Conservation (phyloP, 2,329 filamentous ascomycete species). For the Venturia asperata region DNA sequence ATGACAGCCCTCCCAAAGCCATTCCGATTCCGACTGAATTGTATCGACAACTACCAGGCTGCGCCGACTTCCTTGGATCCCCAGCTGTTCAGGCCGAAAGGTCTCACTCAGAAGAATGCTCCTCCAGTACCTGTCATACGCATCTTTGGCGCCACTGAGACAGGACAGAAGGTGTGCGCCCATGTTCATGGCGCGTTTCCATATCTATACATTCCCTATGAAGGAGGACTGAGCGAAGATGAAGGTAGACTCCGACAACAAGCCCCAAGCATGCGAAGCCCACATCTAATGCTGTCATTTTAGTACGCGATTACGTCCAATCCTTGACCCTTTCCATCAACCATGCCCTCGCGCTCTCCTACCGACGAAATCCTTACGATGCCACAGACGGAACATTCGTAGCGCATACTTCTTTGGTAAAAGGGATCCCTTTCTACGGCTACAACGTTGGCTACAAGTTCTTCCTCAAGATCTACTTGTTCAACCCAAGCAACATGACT, state of each 20-base stretch:
- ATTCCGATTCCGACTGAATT: constrained; percentile 89
- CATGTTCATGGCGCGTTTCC: constrained; percentile 95
- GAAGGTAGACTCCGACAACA: constrained; percentile 49
- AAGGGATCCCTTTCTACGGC: constrained; percentile 92
- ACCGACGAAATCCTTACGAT: constrained; percentile 66
- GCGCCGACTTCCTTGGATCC: constrained; percentile 75
- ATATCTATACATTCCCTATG: constrained; percentile 88
- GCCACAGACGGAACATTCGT: constrained; percentile 58
- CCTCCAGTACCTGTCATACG: constrained; percentile 79
- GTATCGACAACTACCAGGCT: constrained; percentile 89
- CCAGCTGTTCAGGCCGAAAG: constrained; percentile 59
- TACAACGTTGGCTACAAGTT: constrained; percentile 87
- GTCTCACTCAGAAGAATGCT: constrained; percentile 49
- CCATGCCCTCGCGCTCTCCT: constrained; percentile 78
- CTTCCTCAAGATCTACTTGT: constrained; percentile 90
- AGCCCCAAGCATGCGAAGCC: background rate
- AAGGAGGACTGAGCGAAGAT: constrained; percentile 57
- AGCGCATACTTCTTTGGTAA: constrained; percentile 83
- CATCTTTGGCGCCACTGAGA: constrained; percentile 87
- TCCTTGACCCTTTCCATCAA: constrained; percentile 82
- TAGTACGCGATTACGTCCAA: constrained; percentile 69
- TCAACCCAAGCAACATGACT: constrained; percentile 82
- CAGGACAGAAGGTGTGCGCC: constrained; percentile 90
- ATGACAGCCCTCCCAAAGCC: constrained; percentile 9
- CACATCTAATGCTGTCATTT: background rate